Conservation (phyloP, 805 yeast species). For the Lachancea lanzarotensis region DNA sequence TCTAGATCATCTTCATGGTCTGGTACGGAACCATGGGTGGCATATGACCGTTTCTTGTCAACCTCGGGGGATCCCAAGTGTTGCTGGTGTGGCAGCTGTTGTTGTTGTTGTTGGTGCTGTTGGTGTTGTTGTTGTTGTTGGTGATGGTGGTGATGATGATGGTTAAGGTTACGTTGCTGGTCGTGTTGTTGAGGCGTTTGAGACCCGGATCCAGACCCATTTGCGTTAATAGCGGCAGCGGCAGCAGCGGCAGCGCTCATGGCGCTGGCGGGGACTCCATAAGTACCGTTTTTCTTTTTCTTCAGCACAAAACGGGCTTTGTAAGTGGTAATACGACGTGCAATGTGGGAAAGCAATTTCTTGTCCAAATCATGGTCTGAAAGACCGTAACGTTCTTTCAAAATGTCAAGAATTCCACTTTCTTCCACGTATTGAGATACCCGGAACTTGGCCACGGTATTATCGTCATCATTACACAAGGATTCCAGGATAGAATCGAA, state of each 20-base stretch:
- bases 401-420: slow-evolving; percentile 28
- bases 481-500: slow-evolving; percentile 30
- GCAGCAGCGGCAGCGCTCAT: slow-evolving; percentile 13
- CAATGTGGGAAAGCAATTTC: slow-evolving; percentile 25
- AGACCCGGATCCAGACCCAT: slow-evolving; percentile 5
- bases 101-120: neutral
- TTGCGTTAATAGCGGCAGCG: slow-evolving; percentile 12
- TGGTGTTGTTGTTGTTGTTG: slow-evolving; percentile 1
- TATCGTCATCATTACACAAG: slow-evolving; percentile 27
- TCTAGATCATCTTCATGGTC: slow-evolving; percentile 9
- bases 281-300: slow-evolving; percentile 30
- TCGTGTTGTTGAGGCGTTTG: slow-evolving; percentile 2
- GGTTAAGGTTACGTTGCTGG: neutral
- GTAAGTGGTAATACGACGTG: slow-evolving; percentile 32
- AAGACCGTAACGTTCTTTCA: slow-evolving; percentile 28
- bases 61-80: slow-evolving; percentile 1
- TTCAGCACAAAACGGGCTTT: slow-evolving; percentile 32
- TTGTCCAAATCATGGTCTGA: slow-evolving; percentile 28
- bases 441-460: slow-evolving; percentile 28
- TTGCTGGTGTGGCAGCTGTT: neutral
- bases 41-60: slow-evolving; percentile 1
- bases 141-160: neutral
- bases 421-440: slow-evolving; percentile 31
- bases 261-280: slow-evolving; percentile 14
- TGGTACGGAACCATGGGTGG: neutral